Evolutionary conservation across 2,329 filamentous ascomycete genomes (phyloP), one percentile per base, ranked within the genome.

Genomic region (Chalaropsis ovoidea): DNA sequence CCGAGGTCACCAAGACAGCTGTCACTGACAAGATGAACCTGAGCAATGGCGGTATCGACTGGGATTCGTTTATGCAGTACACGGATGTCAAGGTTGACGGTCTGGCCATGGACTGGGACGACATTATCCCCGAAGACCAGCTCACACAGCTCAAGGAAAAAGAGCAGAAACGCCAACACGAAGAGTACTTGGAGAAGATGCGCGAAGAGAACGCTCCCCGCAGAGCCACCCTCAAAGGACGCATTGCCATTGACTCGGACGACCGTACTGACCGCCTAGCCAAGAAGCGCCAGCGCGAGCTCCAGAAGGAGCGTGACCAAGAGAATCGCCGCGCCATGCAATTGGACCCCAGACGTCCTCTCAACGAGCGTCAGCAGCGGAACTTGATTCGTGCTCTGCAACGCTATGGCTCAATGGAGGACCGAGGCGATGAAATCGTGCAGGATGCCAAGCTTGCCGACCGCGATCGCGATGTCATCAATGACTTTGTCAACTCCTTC

Each of bases 51-150:
- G 94, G 82, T 65, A 85, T 85, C 61, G 82, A 85, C 70, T 85
- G 94, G 77, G 93, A 96, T 73, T 95, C 96, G 68, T 99, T 97
- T 75, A 86, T 99, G 78, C 91, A 97, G 73, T 95, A 96, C 72
- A 96, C 94, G 0, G 94, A 99, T 75, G 93, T 97, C 75, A 97
- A 97, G 76, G 89, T 97, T 27, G 89, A 97, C 67, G 82, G 85
- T 62, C 78, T 84, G 61, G 77, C 79, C 69, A 85, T 97, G 31
- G 91, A 95, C 70, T 99, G 94, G 94, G 94, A 99, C 71, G 89
- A 97, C 70, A 99, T 99, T 71, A 97, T 99, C 70, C 95, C 94
- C 0, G 91, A 92, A 67, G 91, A 96, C 7, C 86, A 96, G 71
- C 82, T 99, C 19, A 92, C 92, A 17, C 86, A 86, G 68, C 88